Evolutionary conservation across 1,284 basidiomycete species (phyloP).

Genomic region (Microbotryum silenes-acaulis): DNA sequence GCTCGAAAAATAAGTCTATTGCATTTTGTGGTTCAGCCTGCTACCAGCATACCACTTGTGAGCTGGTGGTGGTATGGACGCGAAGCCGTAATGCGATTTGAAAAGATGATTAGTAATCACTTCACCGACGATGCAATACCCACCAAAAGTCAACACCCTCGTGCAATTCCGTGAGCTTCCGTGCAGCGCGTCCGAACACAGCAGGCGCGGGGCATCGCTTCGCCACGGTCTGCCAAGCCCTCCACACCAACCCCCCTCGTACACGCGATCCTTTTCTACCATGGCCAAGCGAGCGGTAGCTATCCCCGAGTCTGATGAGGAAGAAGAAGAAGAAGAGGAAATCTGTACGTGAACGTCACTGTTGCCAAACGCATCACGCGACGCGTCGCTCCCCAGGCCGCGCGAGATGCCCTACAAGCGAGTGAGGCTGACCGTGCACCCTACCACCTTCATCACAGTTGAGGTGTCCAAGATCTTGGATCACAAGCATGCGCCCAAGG

Average conservation of each 20-base stretch:
- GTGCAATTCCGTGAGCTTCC: neutral
- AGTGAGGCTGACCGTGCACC: neutral
- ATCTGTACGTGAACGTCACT: constrained; percentile 3
- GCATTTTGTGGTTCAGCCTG: too few species aligned
- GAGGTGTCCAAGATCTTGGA: constrained; percentile 8
- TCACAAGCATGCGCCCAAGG: constrained; percentile 6
- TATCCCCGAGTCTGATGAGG: constrained; percentile 1
- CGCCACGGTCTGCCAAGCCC: neutral
- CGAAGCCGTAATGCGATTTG: too few species aligned
- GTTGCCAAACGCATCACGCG: neutral
- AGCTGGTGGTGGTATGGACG: too few species aligned
- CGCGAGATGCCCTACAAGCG: neutral
- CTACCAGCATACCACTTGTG: too few species aligned
- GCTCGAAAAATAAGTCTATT: too few species aligned
- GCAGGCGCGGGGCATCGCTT: neutral
- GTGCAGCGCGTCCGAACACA: neutral
- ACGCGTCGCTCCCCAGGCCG: neutral
- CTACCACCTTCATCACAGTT: neutral
- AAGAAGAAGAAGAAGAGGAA: neutral
- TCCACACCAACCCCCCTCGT: neutral
- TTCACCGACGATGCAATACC: neutral
- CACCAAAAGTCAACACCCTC: neutral
- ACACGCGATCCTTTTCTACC: neutral
- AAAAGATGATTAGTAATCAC: too few species aligned
- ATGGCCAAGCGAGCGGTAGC: neutral